These are phyloP conservation scores for Penicillium daleae DNA, from an alignment of 495 filamentous ascomycete species.

Conservation along the genomic window DNA sequence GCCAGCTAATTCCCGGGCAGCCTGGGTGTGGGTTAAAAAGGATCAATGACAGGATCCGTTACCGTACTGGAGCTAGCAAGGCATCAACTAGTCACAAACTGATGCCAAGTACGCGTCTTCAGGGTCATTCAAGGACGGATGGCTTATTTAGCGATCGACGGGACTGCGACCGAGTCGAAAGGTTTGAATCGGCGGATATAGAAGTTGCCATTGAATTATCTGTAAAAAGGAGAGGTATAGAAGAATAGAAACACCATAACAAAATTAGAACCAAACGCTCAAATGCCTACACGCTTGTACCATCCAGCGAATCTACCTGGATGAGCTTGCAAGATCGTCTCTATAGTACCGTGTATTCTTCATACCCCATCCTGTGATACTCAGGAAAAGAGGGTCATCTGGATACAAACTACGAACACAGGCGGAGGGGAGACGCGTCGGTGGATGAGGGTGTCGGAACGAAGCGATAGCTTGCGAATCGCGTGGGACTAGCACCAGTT, in stretches of 20 bases:
- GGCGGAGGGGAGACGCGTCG: slow-evolving; percentile 13
- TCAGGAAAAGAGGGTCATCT: neutral
- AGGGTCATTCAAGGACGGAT: neutral
- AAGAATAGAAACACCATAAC: neutral
- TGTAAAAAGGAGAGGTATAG: neutral
- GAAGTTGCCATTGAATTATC: neutral
- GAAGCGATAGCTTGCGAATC: slow-evolving; percentile 27
- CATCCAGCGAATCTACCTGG: neutral
- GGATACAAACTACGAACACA: neutral
- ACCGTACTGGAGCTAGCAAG: neutral
- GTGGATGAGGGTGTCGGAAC: slow-evolving; percentile 18
- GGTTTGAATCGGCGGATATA: neutral
- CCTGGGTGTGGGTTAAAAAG: neutral
- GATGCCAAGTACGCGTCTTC: neutral
- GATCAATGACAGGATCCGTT: neutral
- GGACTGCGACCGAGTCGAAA: neutral
- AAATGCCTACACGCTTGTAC: neutral
- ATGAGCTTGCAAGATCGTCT: neutral
- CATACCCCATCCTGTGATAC: neutral
- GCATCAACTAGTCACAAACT: neutral
- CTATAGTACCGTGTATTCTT: neutral
- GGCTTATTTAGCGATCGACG: neutral
- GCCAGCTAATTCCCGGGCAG: neutral
- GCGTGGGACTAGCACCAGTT: neutral
- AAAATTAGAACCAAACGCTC: neutral